Percentiles rank a stretch among this genome's conserved stretches.
phyloP scores from a whole-genome alignment of 768 basidiomycete genomes.

The Tulasnella sp. region DNA sequence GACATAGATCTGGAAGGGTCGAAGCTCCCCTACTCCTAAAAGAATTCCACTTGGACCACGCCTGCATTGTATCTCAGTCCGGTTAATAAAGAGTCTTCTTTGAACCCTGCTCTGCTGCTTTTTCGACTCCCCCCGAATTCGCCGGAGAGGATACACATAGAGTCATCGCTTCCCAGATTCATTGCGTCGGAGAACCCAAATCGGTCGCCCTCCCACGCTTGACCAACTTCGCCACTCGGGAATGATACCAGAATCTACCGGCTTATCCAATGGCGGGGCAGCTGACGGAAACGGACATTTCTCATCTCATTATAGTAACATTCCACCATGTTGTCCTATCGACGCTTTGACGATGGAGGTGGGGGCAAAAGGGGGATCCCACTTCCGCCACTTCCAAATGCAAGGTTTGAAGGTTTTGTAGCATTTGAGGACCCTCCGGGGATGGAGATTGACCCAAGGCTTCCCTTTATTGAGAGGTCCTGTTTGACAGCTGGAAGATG shows the following conservation, averaged over 20 bases:
- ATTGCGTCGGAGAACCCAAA: not conserved
- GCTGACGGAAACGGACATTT: not conserved
- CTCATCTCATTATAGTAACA: not conserved
- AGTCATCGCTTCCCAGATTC: not conserved
- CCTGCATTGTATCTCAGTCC: not conserved
- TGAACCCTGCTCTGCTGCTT: not conserved
- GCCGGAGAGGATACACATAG: not conserved
- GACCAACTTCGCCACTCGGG: not conserved
- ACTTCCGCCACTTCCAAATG: slow-evolving; percentile 33
- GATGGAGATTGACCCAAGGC: slow-evolving; percentile 74
- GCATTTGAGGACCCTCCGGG: slow-evolving; percentile 53
- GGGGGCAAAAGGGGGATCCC: slow-evolving; percentile 64
- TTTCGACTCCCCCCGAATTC: not conserved
- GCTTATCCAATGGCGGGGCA: not conserved
- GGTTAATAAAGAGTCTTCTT: not conserved
- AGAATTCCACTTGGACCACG: not conserved
- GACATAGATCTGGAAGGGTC: not conserved
- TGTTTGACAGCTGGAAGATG: slow-evolving; percentile 71
- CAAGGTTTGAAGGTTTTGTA: slow-evolving; percentile 23
- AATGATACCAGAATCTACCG: not conserved
- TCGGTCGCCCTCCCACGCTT: not conserved
- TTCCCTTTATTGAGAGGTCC: slow-evolving; percentile 89
- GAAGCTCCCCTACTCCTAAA: not conserved
- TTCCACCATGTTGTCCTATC: not conserved
- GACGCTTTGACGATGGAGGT: slow-evolving; percentile 36